Evolutionary conservation across 495 filamentous ascomycete genomes (phyloP).

Genomic region (Talaromyces borbonicus): DNA sequence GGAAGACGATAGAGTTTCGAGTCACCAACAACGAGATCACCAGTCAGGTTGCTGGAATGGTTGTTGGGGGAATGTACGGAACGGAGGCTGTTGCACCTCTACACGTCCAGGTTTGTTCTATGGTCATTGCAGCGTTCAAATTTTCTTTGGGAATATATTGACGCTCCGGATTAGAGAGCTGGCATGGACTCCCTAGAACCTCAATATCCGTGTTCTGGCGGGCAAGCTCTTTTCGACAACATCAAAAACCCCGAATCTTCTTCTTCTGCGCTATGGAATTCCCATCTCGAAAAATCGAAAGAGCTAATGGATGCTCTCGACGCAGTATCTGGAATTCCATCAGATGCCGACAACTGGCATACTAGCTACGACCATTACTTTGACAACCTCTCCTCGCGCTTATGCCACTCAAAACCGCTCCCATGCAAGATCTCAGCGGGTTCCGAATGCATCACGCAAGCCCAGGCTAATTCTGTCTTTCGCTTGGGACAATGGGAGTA

Average conservation of each 20-base stretch:
- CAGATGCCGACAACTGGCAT: conserved; percentile 48
- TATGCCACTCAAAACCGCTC: conserved; percentile 54
- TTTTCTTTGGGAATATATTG: conserved; percentile 8
- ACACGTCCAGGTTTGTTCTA: conserved; percentile 21
- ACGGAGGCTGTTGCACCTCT: conserved; percentile 30
- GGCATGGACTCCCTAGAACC: conserved; percentile 54
- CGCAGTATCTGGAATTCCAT: conserved; percentile 45
- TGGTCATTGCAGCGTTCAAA: not conserved
- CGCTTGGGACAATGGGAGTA: conserved; percentile 63
- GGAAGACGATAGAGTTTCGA: conserved; percentile 39
- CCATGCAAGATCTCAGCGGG: conserved; percentile 40
- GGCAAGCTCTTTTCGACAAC: conserved; percentile 29
- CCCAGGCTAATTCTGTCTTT: conserved; percentile 50
- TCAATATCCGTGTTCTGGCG: conserved; percentile 45
- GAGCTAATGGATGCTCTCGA: conserved; percentile 45
- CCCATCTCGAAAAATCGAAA: conserved; percentile 44
- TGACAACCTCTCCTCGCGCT: conserved; percentile 59
- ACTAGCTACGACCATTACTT: conserved; percentile 58
- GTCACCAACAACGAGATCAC: conserved; percentile 66
- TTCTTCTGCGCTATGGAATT: conserved; percentile 34
- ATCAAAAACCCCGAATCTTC: conserved; percentile 37
- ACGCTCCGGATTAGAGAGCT: not conserved
- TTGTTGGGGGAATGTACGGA: conserved; percentile 50
- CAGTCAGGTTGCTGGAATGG: conserved; percentile 56
- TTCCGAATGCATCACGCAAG: conserved; percentile 44